Base-by-base conservation (phyloP, 2,329 filamentous ascomycete genomes). In the Fusarium verrucosum region DNA sequence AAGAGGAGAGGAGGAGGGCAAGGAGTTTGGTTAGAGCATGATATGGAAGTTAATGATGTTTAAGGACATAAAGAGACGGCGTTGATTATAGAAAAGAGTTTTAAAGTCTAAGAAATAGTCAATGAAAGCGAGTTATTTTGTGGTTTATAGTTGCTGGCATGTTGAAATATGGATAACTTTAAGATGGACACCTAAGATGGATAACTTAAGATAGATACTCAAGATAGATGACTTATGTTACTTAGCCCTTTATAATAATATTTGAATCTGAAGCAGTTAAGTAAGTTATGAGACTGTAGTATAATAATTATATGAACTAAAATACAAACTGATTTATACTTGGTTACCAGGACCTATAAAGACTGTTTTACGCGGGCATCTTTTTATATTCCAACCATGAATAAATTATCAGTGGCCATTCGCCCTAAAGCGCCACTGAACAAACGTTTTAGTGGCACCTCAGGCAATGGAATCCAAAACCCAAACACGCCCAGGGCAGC, bases 1-100 rank as follows among this genome's bases (percentile, higher is more conserved):
- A 84, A 37, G 92, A 94, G 55, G 93, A 96, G 79, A 87, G 90
- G 74, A 83, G 82, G 66, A 85, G 87, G 71, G 91, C 91, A 10
- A 86, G 92, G 73, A 87, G 81, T 7, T 86, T 95, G 76, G 87
- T 93, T 11, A 77, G 72, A 62, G 66, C 61, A 35, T 73, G 59
- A 73, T 49, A 16, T 22, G 32, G 25, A 35, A 37, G 17, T 42
- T 40, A 25, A 60, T 43, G 42, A 50, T 54, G 33, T 62, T 53
- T 41, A 51, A 23, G 36, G 36, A 53, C 37, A 51, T 47, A 38
- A 30, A 50, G 26, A 55, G 28, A 53, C 43, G 43, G 37, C 37
- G 45, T 54, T 57, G 50, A 60, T 47, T 52, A 58, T 49, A 70
- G 40, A 52, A 58, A 58, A 52, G 46, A 59, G 40, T 37, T 40